Base-by-base conservation (phyloP, 495 filamentous ascomycete species). In the Parachaetomium inaequale region DNA sequence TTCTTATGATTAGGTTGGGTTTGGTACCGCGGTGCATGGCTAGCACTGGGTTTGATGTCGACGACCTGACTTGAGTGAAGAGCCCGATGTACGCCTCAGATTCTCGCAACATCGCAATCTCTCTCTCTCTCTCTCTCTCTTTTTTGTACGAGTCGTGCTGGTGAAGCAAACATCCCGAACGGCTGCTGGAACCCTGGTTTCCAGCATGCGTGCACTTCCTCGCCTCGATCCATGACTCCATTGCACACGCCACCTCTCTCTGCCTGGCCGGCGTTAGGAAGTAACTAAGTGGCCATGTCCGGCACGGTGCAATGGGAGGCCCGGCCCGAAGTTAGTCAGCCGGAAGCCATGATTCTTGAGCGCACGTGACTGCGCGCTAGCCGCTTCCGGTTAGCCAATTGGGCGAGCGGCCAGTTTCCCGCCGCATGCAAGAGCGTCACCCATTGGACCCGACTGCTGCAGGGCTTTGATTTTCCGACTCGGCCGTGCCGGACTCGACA, bases 381-480 rank as follows among this genome's bases (percentile, higher is more conserved):
- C 58, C 12, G 17, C 4, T 23, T 53, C 17, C 3, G 45, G 58
- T 8, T 58, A 58, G 43, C 42, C 42, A 10, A 25, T 53, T 53
- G 23, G 36, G 5, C 11, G 3, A 17, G 19, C 34, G 12, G 21
- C 45, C 19, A 29, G 31, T 31, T 51, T 25, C 28, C 43, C 29
- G 46, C 32, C 14, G 26, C 26, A 17, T 3, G 28, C 42, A 21
- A 42, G 29, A 14, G 45, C 55, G 55, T 58, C 43, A 58, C 47
- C 42, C 55, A 58, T 19, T 56, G 42, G 54, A 23, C n/a, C n/a
- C n/a, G n/a, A n/a, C 42, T 19, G n/a, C 36, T 42, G 53, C 36
- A 56, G 31, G 29, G 40, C 25, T 26, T 57, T 40, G 54, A 47
- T 58, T 59, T 51, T 51, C 46, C 57, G 57, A 42, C 21, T 59